A percentile compares a stretch with the other conserved stretches of the same genome.
Evolutionary conservation across 1,139 yeast species (phyloP).

Genomic region (Lodderomyces parapsilosis): DNA sequence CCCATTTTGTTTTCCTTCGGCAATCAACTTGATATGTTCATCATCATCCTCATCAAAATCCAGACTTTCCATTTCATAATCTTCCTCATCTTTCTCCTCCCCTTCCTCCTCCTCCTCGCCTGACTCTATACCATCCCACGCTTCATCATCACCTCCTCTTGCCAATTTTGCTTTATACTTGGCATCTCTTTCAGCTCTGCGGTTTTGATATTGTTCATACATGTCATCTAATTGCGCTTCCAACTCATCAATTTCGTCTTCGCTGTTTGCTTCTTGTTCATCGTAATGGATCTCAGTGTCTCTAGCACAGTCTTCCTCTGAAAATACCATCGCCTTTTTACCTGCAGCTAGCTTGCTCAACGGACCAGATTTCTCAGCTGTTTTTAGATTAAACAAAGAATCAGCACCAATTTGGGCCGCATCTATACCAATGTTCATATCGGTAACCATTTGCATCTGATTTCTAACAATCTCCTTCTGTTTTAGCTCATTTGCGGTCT

Average conservation of each 20-base stretch:
- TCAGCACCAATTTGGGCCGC: slow-evolving; percentile 84
- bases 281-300: slow-evolving; percentile 56
- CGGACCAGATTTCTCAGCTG: slow-evolving; percentile 85
- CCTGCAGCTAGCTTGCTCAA: slow-evolving; percentile 74
- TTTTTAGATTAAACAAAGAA: slow-evolving; percentile 74
- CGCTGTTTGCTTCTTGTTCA: slow-evolving; percentile 28
- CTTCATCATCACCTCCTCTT: slow-evolving; percentile 77
- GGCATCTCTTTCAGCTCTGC: slow-evolving; percentile 77
- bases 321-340: slow-evolving; percentile 73
- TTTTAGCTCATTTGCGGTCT: slow-evolving; percentile 76
- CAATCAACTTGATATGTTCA: slow-evolving; percentile 66
- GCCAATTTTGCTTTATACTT: slow-evolving; percentile 76
- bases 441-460: slow-evolving; percentile 96
- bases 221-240: slow-evolving; percentile 80
- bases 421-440: slow-evolving; percentile 89
- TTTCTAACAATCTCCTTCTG: slow-evolving; percentile 87
- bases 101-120: slow-evolving; percentile 40
- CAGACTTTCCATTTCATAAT: slow-evolving; percentile 42
- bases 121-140: slow-evolving; percentile 80
- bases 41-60: slow-evolving; percentile 66
- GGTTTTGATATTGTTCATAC: slow-evolving; percentile 74
- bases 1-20: slow-evolving; percentile 47
- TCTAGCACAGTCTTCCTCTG: slow-evolving; percentile 50
- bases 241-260: slow-evolving; percentile 64
- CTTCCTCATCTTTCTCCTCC: slow-evolving; percentile 39